Evolutionary conservation across 1,284 basidiomycete species (phyloP).

Genomic region (Irpex rosettiformis): DNA sequence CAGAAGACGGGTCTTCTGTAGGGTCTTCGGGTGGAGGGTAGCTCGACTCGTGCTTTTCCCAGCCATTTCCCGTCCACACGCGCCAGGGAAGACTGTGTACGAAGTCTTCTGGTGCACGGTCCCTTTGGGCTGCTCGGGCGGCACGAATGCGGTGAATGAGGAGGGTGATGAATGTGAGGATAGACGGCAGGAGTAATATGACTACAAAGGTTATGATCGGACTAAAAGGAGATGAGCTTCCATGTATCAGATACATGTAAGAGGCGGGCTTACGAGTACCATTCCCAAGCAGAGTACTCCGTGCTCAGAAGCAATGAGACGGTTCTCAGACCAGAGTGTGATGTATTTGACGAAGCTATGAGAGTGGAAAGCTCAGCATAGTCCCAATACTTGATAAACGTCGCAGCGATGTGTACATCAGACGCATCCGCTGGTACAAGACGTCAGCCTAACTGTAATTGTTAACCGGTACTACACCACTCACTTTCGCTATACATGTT

Average conservation of each 20-base stretch:
- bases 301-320: conserved; percentile 74
- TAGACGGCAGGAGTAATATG: conserved; percentile 77
- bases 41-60: conserved; percentile 62
- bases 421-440: conserved; percentile 61
- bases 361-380: conserved; percentile 56
- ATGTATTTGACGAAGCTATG: conserved; percentile 69
- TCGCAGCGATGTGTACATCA: conserved; percentile 67
- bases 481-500: conserved; percentile 88
- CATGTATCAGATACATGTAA: conserved; percentile 1
- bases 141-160: conserved; percentile 77
- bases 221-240: conserved; percentile 33
- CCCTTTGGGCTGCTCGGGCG: conserved; percentile 70
- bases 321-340: conserved; percentile 68
- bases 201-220: conserved; percentile 78
- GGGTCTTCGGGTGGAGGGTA: conserved; percentile 25
- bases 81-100: conserved; percentile 76
- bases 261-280: conserved; percentile 67
- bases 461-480: conserved; percentile 22
- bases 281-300: conserved; percentile 78
- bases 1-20: conserved; percentile 31
- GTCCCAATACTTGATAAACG: conserved; percentile 72
- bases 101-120: conserved; percentile 76
- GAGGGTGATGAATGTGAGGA: conserved; percentile 77
- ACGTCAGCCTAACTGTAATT: conserved; percentile 8
- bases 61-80: conserved; percentile 73